Conservation (phyloP, 1,139 yeast genomes). For the Keqinozyma sinolaborantium region DNA sequence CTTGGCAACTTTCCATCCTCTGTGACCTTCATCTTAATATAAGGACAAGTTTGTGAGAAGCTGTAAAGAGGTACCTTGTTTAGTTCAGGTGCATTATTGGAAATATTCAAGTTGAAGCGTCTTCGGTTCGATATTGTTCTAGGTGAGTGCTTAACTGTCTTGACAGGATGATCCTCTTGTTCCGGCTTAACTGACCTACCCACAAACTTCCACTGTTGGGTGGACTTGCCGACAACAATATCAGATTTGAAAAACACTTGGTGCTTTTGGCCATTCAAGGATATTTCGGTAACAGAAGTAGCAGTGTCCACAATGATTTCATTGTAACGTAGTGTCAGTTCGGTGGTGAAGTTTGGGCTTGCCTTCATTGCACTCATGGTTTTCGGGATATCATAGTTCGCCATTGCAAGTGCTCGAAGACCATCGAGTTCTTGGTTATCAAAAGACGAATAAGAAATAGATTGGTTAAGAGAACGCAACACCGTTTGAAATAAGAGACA, state of each 20-base stretch:
- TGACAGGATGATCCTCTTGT: conserved; percentile 18
- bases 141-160: conserved; percentile 19
- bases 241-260: conserved; percentile 22
- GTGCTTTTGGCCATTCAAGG: conserved; percentile 12
- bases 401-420: conserved; percentile 20
- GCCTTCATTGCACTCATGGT: conserved; percentile 27
- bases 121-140: conserved; percentile 22
- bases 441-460: conserved; percentile 3
- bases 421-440: conserved; percentile 19
- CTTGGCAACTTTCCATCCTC: conserved; percentile 19
- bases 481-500: conserved; percentile 24
- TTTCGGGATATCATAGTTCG: conserved; percentile 23
- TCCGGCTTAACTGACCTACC: conserved; percentile 29
- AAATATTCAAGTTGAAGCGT: conserved; percentile 16
- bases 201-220: conserved; percentile 36
- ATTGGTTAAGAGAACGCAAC: conserved; percentile 18
- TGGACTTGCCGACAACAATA: conserved; percentile 30
- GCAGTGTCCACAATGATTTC: conserved; percentile 18
- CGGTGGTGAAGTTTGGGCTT: conserved; percentile 28
- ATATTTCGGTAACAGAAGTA: conserved; percentile 14
- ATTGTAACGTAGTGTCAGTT: conserved; percentile 25
- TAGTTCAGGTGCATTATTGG: conserved; percentile 16
- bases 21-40: conserved; percentile 15
- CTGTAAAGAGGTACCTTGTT: conserved; percentile 22
- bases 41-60: conserved; percentile 30